Conservation (phyloP, 768 basidiomycete species). For the Macrolepiota albuminosa region DNA sequence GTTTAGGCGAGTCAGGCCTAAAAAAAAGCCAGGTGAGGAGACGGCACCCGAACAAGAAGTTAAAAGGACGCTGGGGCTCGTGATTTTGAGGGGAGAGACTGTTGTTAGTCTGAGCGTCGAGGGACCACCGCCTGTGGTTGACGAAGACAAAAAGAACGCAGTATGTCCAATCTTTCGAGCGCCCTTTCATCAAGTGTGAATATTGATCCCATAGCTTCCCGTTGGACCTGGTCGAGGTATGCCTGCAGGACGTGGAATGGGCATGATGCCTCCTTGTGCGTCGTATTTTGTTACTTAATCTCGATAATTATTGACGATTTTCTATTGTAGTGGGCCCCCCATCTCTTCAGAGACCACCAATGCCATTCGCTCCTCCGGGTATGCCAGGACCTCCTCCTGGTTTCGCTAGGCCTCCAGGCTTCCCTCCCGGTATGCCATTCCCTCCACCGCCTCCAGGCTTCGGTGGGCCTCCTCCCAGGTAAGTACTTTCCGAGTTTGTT, state of each 20-base stretch:
- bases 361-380: conserved; percentile 64
- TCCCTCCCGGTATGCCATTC: conserved; percentile 78
- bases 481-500: conserved; percentile 19
- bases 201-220: conserved; percentile 51
- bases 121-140: conserved; percentile 88
- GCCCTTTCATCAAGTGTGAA: conserved; percentile 2
- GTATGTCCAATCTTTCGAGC: conserved; percentile 35
- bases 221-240: conserved; percentile 91
- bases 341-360: conserved; percentile 62
- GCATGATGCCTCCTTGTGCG: conserved; percentile 86
- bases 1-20: conserved; percentile 86
- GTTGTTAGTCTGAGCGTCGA: conserved; percentile 94
- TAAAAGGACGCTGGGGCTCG: conserved; percentile 94
- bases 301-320: conserved; percentile 13
- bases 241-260: conserved; percentile 96
- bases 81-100: conserved; percentile 94
- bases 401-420: conserved; percentile 71
- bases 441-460: conserved; percentile 74
- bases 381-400: conserved; percentile 87
- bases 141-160: conserved; percentile 83
- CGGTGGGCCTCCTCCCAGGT: conserved; percentile 83
- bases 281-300: conserved; percentile 9
- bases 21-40: conserved; percentile 86
- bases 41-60: conserved; percentile 83
- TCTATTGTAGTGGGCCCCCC: conserved; percentile 50